Conservation (phyloP, 2,329 filamentous ascomycete species). For the Hypoxylon sp. region DNA sequence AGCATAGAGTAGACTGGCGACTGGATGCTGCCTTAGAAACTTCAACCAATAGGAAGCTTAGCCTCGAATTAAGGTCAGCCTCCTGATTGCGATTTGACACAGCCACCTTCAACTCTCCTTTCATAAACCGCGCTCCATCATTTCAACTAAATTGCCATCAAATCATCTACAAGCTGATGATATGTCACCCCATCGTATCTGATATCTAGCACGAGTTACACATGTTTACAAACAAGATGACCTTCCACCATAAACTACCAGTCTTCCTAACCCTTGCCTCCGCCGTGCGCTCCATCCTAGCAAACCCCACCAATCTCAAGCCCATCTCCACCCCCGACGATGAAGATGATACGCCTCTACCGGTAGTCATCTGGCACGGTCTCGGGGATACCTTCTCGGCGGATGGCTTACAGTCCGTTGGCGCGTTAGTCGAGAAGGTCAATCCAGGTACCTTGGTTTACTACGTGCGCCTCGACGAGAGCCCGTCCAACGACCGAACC, state of each 20-base stretch:
- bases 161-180: constrained; percentile 18
- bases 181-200: constrained; percentile 14
- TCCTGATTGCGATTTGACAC: constrained; percentile 28
- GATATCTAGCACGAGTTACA: constrained; percentile 16
- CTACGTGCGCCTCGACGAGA: constrained; percentile 79
- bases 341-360: constrained; percentile 78
- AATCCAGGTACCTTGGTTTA: constrained; percentile 91
- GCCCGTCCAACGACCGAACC: constrained; percentile 78
- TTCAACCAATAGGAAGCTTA: constrained; percentile 37
- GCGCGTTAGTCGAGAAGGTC: constrained; percentile 76
- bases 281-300: constrained; percentile 37
- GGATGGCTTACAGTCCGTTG: constrained; percentile 81
- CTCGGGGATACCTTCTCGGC: constrained; percentile 81
- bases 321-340: constrained; percentile 54
- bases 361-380: constrained; percentile 95
- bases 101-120: constrained; percentile 32
- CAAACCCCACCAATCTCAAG: constrained; percentile 36
- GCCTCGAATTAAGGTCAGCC: constrained; percentile 16
- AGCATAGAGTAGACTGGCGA: not conserved
- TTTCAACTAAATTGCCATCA: constrained; percentile 19
- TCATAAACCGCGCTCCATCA: constrained; percentile 11
- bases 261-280: constrained; percentile 31
- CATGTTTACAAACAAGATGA: constrained; percentile 27
- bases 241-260: constrained; percentile 35
- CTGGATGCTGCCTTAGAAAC: constrained; percentile 21